Evolutionary conservation across 2,329 filamentous ascomycete genomes (phyloP).

Genomic region (Aspergillus persii): DNA sequence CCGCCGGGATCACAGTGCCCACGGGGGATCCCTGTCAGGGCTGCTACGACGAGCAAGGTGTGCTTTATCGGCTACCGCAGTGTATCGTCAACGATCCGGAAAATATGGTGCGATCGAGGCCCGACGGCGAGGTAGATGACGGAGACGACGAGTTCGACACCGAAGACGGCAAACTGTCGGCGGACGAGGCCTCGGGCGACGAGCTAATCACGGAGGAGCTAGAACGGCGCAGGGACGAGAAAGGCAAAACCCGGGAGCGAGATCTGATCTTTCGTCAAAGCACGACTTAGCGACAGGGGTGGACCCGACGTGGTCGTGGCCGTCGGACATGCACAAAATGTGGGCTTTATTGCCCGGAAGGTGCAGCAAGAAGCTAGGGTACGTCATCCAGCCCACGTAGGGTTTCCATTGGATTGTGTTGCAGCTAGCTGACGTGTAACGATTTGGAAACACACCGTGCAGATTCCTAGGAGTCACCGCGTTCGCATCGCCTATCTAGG

Average conservation of each 20-base stretch:
- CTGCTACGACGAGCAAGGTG: constrained; percentile 68
- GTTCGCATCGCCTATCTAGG: constrained; percentile 79
- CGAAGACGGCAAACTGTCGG: constrained; percentile 35
- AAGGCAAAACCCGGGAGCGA: constrained; percentile 58
- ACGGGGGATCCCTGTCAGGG: constrained; percentile 70
- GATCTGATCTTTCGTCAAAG: constrained; percentile 59
- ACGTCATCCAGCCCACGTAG: constrained; percentile 32
- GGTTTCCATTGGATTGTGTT: background rate
- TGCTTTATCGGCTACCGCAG: constrained; percentile 67
- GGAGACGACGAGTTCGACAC: constrained; percentile 25
- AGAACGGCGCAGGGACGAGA: constrained; percentile 52
- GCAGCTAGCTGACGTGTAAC: constrained; percentile 8
- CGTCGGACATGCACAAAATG: constrained; percentile 61
- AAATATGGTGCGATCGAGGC: constrained; percentile 46
- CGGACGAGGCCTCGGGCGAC: constrained; percentile 41
- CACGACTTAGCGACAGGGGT: constrained; percentile 63
- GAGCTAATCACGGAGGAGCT: constrained; percentile 37
- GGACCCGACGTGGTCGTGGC: constrained; percentile 61
- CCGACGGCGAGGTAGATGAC: constrained; percentile 22
- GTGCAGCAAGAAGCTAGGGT: constrained; percentile 65
- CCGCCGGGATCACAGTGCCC: constrained; percentile 71
- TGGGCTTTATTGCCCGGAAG: constrained; percentile 61
- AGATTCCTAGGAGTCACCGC: constrained; percentile 59
- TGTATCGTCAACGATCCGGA: constrained; percentile 67
- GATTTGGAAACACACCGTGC: background rate